A percentile compares a stretch with the other conserved stretches of the same genome.
Conservation (phyloP, 768 basidiomycete species). For the Pulveroboletus sp. region DNA sequence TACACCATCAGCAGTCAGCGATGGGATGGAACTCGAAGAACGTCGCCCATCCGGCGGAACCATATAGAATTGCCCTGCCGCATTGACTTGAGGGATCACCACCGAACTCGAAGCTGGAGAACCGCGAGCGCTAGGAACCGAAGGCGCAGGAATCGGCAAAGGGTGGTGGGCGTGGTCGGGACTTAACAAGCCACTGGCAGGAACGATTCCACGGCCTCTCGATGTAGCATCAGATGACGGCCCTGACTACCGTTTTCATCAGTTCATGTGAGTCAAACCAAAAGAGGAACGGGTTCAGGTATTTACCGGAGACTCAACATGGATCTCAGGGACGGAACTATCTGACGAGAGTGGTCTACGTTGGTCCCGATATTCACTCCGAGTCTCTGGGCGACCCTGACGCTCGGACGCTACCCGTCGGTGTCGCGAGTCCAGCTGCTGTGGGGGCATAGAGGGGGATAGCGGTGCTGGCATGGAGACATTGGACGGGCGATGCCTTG, state of each 20-base stretch:
- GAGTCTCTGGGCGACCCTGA: constrained; percentile 21
- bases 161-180: constrained; percentile 30
- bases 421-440: constrained; percentile 11
- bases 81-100: constrained; percentile 1
- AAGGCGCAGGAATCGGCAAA: constrained; percentile 21
- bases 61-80: constrained; percentile 15
- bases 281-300: constrained; percentile 3
- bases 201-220: constrained; percentile 13
- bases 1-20: background rate
- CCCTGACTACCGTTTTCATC: constrained; percentile 22
- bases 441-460: constrained; percentile 20
- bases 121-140: constrained; percentile 8
- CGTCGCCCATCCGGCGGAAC: constrained; percentile 8
- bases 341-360: constrained; percentile 29
- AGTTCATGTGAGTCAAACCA: constrained; percentile 11
- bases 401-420: constrained; percentile 22
- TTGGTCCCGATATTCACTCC: constrained; percentile 15
- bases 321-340: constrained; percentile 33
- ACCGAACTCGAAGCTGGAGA: constrained; percentile 15
- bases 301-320: constrained; percentile 29
- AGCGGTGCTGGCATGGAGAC: constrained; percentile 25
- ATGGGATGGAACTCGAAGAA: constrained; percentile 10
- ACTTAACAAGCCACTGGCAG: constrained; percentile 21
- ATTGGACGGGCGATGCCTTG: constrained; percentile 17
- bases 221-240: constrained; percentile 32